Evolutionary conservation across 768 basidiomycete genomes (phyloP), one percentile per base, ranked within the genome.

Genomic region (Lactarius sp.): DNA sequence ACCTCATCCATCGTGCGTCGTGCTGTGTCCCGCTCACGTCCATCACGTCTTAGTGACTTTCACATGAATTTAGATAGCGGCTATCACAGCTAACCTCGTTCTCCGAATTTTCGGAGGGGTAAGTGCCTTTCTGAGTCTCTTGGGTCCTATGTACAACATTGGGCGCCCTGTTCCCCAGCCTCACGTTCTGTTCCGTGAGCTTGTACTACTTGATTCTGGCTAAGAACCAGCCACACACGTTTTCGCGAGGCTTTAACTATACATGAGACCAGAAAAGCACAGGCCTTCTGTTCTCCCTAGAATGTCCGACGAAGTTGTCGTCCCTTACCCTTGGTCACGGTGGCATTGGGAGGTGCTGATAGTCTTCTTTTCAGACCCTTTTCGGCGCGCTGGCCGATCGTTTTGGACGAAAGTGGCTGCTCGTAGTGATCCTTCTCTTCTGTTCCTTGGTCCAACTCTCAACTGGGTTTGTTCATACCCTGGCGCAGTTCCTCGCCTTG

Each of bases 381-480:
- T 94, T 96, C 69, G 94, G 93, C 53, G 73, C 93, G 44, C 69
- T 87, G 20, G 89, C 89, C 1, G 95, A 97, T 72, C 83, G 94
- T 3, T 95, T 80, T 73, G 95, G 95, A 4, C 83, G 94, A 33
- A 95, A 94, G 79, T 97, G 94, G 93, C 94, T 93, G 8, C 79
- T 95, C 4, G 84, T 96, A 36, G 66, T 69, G 66, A 94, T 93
- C 71, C 79, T 95, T 36, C 46, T 92, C 33, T 70, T 94, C 52
- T 83, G 92, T 66, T 79, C 82, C n/a, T 73, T 82, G 8, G 83
- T 97, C 57, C 85, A 94, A 70, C 81, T 97, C 27, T 88, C 85
- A 0, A 85, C 85, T 2, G 87, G 90, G 22, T 98, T 94, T 75
- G 85, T 85, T 47, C 79, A 86, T 16, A 90, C 86, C 0, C 96